Base-by-base conservation (phyloP, 208 protist genomes). In the Trypanosoma lewisi region DNA sequence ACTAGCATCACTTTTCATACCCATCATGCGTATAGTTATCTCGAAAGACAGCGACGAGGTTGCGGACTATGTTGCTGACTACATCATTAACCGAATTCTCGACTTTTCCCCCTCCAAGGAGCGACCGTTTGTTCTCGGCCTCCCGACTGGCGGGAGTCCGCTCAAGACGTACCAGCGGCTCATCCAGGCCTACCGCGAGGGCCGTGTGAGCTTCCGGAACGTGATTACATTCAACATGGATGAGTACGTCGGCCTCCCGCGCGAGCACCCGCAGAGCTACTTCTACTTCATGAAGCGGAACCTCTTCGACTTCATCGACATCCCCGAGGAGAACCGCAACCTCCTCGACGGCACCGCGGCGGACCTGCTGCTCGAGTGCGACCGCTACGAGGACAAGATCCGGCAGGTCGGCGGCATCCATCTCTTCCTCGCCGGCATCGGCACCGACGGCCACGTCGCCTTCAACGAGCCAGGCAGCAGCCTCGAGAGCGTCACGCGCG, bases 161-260 rank as follows among this genome's bases (percentile, higher is more conserved):
- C 72, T 97, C 17, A 67, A 54, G 42, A 97, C 91, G 23, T 98
- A 98, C 72, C 82, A 96, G 79, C 71, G 78, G 16, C 85, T 98
- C 12, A 93, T 98, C 51, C 50, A 88, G 44, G 80, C 80, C 14
- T 85, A 87, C 70, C 81, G 94, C 54, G 80, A 83, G 42, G 89
- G 91, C 23, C 73, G 91, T 45, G 65, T 98, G 30, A 91, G 79
- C 25, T 98, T 98, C 70, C 83, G 94, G 64, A 51, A 98, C 59
- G 93, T 98, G 1, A 71, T 97, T 31, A 97, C 94, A 4, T 98
- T 98, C 75, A 98, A 98, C 77, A 98, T 98, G 96, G 96, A 98
- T 59, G 96, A 98, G 81, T 98, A 98, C 66, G 85, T 96, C 2
- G 92, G 87, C 28, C 73, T 97, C 8, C 82, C 91, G 0, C 55